These are phyloP conservation scores for Hypomyces rosellus DNA, from an alignment of 2,329 filamentous ascomycete genomes.

Conservation along the genomic window DNA sequence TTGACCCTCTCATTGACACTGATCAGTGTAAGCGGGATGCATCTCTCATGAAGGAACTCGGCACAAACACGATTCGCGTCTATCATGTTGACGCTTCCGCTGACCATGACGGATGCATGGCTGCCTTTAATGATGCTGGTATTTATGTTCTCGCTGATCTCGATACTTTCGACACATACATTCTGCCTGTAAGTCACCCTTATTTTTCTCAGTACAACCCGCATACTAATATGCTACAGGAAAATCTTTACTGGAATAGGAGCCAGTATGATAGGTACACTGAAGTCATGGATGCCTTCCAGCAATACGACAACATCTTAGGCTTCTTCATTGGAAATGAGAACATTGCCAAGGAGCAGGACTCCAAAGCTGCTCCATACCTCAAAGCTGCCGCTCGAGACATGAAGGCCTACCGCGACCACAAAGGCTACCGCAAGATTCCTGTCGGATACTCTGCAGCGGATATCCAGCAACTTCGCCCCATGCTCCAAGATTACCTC, in stretches of 20 bases:
- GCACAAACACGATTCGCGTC: slow-evolving; percentile 77
- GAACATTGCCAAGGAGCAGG: slow-evolving; percentile 59
- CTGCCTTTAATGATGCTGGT: slow-evolving; percentile 67
- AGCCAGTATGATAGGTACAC: slow-evolving; percentile 63
- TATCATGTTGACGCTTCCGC: slow-evolving; percentile 73
- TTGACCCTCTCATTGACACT: slow-evolving; percentile 70
- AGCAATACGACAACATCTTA: slow-evolving; percentile 70
- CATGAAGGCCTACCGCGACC: slow-evolving; percentile 72
- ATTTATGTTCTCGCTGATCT: slow-evolving; percentile 84
- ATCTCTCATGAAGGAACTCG: slow-evolving; percentile 69
- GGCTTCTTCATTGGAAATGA: slow-evolving; percentile 89
- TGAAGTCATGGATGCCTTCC: slow-evolving; percentile 70
- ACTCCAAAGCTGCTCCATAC: slow-evolving; percentile 65
- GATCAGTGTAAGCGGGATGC: slow-evolving; percentile 74
- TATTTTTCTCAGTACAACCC: not conserved
- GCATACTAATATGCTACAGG: slow-evolving; percentile 29
- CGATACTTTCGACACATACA: slow-evolving; percentile 66
- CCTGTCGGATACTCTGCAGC: slow-evolving; percentile 84
- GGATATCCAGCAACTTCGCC: slow-evolving; percentile 65
- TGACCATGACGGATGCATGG: slow-evolving; percentile 76
- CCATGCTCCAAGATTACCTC: slow-evolving; percentile 63
- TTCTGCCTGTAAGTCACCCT: slow-evolving; percentile 47
- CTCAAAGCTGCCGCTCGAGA: slow-evolving; percentile 77
- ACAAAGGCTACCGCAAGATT: slow-evolving; percentile 71
- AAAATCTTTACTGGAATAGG: slow-evolving; percentile 62